These are phyloP conservation scores for Escovopsis sp. DNA, from an alignment of 2,329 filamentous ascomycete genomes.

Conservation along the genomic window DNA sequence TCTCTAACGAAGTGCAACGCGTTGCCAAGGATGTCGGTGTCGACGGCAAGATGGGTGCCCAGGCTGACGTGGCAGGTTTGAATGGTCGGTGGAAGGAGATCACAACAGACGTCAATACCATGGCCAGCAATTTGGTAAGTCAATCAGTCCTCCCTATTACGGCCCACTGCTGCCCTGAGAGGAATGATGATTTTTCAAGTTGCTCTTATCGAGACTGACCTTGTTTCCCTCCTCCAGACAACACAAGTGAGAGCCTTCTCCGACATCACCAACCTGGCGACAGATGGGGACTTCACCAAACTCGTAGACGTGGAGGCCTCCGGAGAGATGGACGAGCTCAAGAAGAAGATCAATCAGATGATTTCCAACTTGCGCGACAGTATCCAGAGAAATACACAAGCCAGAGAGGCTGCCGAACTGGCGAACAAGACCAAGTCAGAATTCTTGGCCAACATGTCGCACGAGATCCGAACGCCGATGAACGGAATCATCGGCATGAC, in stretches of 20 bases:
- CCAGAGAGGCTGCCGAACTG: slow-evolving; percentile 86
- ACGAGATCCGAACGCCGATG: slow-evolving; percentile 95
- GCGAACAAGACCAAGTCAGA: slow-evolving; percentile 98
- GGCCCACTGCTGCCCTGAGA: neutral
- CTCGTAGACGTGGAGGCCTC: slow-evolving; percentile 94
- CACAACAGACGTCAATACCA: slow-evolving; percentile 89
- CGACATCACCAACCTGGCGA: slow-evolving; percentile 95
- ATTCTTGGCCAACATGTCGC: slow-evolving; percentile 97
- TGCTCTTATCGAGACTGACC: too few species aligned
- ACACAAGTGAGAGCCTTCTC: slow-evolving; percentile 96
- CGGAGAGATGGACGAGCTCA: slow-evolving; percentile 97
- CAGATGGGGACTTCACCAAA: slow-evolving; percentile 93
- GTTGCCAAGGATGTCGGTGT: slow-evolving; percentile 95
- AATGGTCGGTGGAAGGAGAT: slow-evolving; percentile 97
- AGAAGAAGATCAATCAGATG: slow-evolving; percentile 99
- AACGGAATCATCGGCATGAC: slow-evolving; percentile 99
- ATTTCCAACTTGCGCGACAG: slow-evolving; percentile 88
- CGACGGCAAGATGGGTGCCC: slow-evolving; percentile 95
- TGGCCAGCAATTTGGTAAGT: slow-evolving; percentile 52
- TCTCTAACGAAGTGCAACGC: slow-evolving; percentile 89
- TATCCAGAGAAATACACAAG: slow-evolving; percentile 91
- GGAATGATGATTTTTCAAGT: too few species aligned
- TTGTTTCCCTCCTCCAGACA: too few species aligned
- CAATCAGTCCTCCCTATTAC: neutral
- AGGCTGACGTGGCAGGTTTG: slow-evolving; percentile 85